These are phyloP conservation scores for Fistulifera pelliculosa DNA, from an alignment of 108 stramenopile genomes.

Conservation along the genomic window DNA sequence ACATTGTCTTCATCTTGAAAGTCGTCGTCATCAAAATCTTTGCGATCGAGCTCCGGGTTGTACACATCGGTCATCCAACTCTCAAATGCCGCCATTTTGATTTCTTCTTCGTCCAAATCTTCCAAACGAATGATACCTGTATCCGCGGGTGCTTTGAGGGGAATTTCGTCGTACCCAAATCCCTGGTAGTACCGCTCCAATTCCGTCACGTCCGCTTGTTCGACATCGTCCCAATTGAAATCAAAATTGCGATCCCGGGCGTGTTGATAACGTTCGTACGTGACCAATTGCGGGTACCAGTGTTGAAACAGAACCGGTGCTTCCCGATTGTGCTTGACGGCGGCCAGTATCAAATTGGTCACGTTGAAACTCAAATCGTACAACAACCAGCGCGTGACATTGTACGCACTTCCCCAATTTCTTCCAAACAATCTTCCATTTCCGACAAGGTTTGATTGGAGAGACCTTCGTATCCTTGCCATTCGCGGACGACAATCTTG, in stretches of 20 bases:
- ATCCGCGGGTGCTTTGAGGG: slow-evolving; percentile 52
- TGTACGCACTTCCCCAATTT: slow-evolving; percentile 28
- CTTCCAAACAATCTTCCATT: slow-evolving; percentile 27
- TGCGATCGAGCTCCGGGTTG: slow-evolving; percentile 68
- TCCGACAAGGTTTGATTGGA: slow-evolving; percentile 37
- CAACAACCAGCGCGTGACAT: slow-evolving; percentile 56
- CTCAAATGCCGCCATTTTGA: slow-evolving; percentile 75
- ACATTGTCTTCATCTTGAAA: slow-evolving; percentile 73
- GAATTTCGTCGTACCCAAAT: slow-evolving; percentile 72
- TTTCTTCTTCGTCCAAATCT: slow-evolving; percentile 73
- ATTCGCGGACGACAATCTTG: slow-evolving; percentile 38
- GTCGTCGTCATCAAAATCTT: slow-evolving; percentile 76
- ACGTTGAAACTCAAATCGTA: slow-evolving; percentile 83
- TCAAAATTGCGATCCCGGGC: slow-evolving; percentile 58
- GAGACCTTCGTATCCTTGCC: slow-evolving; percentile 37
- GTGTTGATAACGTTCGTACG: slow-evolving; percentile 55
- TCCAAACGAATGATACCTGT: slow-evolving; percentile 68
- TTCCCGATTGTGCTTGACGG: slow-evolving; percentile 69
- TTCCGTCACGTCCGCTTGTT: slow-evolving; percentile 63
- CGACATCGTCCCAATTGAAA: slow-evolving; percentile 75
- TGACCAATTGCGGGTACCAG: slow-evolving; percentile 75
- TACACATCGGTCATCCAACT: slow-evolving; percentile 83
- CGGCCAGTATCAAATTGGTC: slow-evolving; percentile 70
- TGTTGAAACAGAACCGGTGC: slow-evolving; percentile 72
- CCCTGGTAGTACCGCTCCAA: slow-evolving; percentile 65